Evolutionary conservation across 1,139 yeast species (phyloP), one percentile per base, ranked within the genome.

Genomic region (Yamadazyma triangularis): DNA sequence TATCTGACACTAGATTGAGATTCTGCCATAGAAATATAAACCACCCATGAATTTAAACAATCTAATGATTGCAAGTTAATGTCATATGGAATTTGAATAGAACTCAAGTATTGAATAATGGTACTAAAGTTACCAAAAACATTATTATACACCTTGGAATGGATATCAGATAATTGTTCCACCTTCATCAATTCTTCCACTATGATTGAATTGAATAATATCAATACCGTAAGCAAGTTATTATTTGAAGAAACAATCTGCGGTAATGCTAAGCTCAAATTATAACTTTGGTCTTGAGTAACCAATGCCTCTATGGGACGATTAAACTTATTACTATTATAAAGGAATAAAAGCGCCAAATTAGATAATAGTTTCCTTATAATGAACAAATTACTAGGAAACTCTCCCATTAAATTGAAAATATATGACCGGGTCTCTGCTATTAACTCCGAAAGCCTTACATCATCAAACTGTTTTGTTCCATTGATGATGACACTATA

Each of bases 401-500:
- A 18, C 6, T 18, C 20, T 7, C 9, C 20, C 20, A 18, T 18
- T 11, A 32, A 32, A 2, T 25, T 20, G 10, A 29, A n/a, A 7
- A 44, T 25, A 18, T 31, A 33, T 1, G 23, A 21, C 5, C 39
- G 29, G 9, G 43, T 19, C 19, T 44, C 44, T n/a, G 30, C 22
- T 3, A 38, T 19, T 7, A 50, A 15, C 10, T 22, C 23, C 9
- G 29, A 26, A 9, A 42, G 26, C 8, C 30, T 28, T 3, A 37
- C 37, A 8, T 29, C 32, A 9, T 36, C 40, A 11, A 44, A 33
- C n/a, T 33, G 27, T 10, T 35, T 34, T 35, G 33, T 52, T 28
- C 64, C 70, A 28, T 77, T 57, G 30, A 77, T 74, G 19, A 78
- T 78, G 6, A 68, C 73, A 0, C 87, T 70, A 33, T 75, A 74